phyloP scores from a whole-genome alignment of 2,329 filamentous ascomycete species.

The Cladosporium halotolerans region DNA sequence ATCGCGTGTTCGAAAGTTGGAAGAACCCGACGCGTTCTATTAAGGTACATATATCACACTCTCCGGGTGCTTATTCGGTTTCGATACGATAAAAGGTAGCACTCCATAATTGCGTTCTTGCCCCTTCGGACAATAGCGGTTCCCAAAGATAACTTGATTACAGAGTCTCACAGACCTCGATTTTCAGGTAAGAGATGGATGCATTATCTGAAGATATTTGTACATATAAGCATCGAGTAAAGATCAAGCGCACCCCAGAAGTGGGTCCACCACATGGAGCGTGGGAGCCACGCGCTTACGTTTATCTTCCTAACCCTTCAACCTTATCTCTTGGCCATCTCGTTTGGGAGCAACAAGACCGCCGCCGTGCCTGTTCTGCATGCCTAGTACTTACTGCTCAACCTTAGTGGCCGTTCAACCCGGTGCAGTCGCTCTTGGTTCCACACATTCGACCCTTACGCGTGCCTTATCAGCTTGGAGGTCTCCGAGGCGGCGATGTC shows the following conservation, averaged over 20 bases:
- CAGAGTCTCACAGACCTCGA: too few relatives aligned
- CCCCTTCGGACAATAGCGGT: too few relatives aligned
- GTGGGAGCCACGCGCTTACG: not conserved
- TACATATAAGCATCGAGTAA: slow-evolving; percentile 6
- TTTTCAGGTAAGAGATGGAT: not conserved
- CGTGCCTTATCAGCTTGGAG: slow-evolving; percentile 5
- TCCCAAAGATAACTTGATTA: too few relatives aligned
- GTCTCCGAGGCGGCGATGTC: not conserved
- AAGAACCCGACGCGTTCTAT: too few relatives aligned
- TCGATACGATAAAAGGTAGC: too few relatives aligned
- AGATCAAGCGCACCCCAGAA: not conserved
- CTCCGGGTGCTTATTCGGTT: too few relatives aligned
- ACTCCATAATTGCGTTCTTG: too few relatives aligned
- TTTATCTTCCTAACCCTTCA: not conserved
- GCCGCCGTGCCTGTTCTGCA: not conserved
- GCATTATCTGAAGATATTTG: not conserved
- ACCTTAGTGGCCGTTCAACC: not conserved
- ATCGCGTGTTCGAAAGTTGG: too few relatives aligned
- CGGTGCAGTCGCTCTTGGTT: not conserved
- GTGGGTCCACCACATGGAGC: not conserved
- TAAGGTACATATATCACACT: too few relatives aligned
- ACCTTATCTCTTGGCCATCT: slow-evolving; percentile 6
- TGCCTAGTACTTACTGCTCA: not conserved
- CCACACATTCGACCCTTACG: not conserved
- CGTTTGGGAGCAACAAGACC: not conserved